These are phyloP conservation scores for Pseudonitzschia multiseries DNA, from an alignment of 108 stramenopile genomes.

Conservation along the genomic window DNA sequence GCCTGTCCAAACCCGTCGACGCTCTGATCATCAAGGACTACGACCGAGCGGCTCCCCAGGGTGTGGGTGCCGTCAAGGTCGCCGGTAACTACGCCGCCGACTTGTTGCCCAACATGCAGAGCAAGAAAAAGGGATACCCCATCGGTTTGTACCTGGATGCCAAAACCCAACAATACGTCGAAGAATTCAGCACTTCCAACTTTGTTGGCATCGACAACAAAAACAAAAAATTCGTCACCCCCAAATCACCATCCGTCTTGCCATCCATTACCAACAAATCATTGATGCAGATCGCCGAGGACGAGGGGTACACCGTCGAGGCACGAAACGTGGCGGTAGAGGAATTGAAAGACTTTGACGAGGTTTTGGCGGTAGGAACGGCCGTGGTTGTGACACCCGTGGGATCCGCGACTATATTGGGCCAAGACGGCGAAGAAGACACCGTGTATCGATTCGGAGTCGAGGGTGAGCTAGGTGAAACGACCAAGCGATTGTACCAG, in stretches of 20 bases:
- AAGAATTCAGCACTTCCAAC: constrained; percentile 99
- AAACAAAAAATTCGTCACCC: constrained; percentile 87
- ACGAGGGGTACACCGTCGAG: constrained; percentile 91
- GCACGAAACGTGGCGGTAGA: constrained; percentile 69
- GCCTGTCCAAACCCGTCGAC: constrained; percentile 82
- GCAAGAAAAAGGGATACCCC: constrained; percentile 95
- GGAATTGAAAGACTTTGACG: constrained; percentile 88
- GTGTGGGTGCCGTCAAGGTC: constrained; percentile 95
- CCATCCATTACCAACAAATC: constrained; percentile 97
- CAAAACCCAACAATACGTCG: constrained; percentile 83
- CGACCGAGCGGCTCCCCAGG: constrained; percentile 96
- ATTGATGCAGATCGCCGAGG: constrained; percentile 91
- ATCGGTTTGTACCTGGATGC: constrained; percentile 97
- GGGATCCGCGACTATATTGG: constrained; percentile 72
- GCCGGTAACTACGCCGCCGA: constrained; percentile 99
- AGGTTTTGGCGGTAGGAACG: constrained; percentile 96
- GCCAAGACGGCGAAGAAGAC: constrained; percentile 30
- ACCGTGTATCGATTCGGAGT: constrained; percentile 64
- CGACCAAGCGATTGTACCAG: constrained; percentile 83
- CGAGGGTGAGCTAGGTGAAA: constrained; percentile 73
- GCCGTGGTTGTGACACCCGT: constrained; percentile 98
- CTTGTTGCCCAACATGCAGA: constrained; percentile 92
- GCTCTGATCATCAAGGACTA: constrained; percentile 92
- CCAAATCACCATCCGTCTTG: constrained; percentile 88
- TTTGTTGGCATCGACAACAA: constrained; percentile 92